Percentiles rank a stretch among this genome's conserved stretches.
Conservation (phyloP, 2,329 filamentous ascomycete genomes). For the Mollisia scopiformis region DNA sequence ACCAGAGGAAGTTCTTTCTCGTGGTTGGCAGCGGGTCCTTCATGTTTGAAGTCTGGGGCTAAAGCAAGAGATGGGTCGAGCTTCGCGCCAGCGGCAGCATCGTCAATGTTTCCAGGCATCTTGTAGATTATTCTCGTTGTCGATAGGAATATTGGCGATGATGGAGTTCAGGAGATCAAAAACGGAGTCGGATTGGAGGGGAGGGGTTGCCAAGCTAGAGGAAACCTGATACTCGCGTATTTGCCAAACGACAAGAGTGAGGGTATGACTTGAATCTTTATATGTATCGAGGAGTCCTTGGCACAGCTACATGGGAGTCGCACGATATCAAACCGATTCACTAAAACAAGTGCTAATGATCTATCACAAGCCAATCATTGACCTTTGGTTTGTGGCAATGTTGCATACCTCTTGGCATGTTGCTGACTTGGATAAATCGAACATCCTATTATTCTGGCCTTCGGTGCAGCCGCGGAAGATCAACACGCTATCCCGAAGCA, state of each 20-base stretch:
- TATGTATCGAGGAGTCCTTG: constrained; percentile 10
- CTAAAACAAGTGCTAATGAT: not conserved
- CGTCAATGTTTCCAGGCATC: constrained; percentile 25
- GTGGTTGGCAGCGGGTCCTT: constrained; percentile 11
- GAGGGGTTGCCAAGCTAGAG: not conserved
- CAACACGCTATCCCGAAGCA: not conserved
- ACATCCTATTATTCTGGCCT: not conserved
- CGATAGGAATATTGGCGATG: not conserved
- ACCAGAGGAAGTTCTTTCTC: constrained; percentile 34
- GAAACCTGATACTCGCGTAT: not conserved
- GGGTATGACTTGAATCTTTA: constrained; percentile 9
- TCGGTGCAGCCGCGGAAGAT: not conserved
- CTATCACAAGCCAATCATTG: not conserved
- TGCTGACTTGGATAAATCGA: not conserved
- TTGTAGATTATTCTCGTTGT: not conserved
- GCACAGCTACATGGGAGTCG: not conserved
- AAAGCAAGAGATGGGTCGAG: constrained; percentile 29
- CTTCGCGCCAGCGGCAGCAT: constrained; percentile 26
- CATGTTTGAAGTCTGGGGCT: constrained; percentile 27
- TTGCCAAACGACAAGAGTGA: not conserved
- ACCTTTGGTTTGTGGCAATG: not conserved
- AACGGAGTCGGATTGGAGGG: not conserved
- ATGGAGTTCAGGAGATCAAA: not conserved
- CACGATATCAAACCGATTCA: not conserved
- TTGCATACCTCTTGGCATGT: not conserved